Evolutionary conservation across 2,329 filamentous ascomycete genomes (phyloP).

Genomic region (Curvularia sp.): DNA sequence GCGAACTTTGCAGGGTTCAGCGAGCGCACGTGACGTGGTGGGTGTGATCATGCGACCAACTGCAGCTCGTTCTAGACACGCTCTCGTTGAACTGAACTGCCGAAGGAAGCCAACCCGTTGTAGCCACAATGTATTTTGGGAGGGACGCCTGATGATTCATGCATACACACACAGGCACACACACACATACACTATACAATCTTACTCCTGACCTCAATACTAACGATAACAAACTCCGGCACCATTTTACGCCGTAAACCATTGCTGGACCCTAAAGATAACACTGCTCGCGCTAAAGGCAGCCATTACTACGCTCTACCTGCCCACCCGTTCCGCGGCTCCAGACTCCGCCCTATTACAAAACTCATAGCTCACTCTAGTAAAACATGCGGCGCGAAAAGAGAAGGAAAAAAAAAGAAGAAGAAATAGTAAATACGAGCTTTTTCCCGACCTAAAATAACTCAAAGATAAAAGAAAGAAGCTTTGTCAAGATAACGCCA

Average conservation of each 20-base stretch:
- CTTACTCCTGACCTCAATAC: slow-evolving; percentile 1
- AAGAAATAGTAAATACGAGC: neutral
- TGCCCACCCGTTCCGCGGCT: neutral
- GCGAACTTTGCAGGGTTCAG: slow-evolving; percentile 3
- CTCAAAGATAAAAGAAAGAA: slow-evolving; percentile 1
- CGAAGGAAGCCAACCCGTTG: neutral
- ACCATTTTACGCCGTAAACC: neutral
- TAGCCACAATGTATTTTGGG: neutral
- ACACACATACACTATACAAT: neutral
- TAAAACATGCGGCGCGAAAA: slow-evolving; percentile 11
- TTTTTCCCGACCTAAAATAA: slow-evolving; percentile 7
- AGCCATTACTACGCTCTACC: neutral
- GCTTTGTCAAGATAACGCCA: slow-evolving; percentile 25
- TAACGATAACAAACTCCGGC: neutral
- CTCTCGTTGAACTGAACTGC: neutral
- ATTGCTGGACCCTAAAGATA: neutral
- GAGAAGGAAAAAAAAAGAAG: neutral
- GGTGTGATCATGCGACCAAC: slow-evolving; percentile 10
- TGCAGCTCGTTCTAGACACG: slow-evolving; percentile 3
- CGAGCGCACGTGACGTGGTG: slow-evolving; percentile 12
- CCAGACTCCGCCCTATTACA: slow-evolving; percentile 12
- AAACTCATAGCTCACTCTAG: slow-evolving; percentile 12
- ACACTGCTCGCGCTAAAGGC: neutral
- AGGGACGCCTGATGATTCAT: neutral
- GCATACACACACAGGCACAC: too few species aligned